Evolutionary conservation across 1,284 basidiomycete genomes (phyloP).

Genomic region (Caloboletus inedulis): DNA sequence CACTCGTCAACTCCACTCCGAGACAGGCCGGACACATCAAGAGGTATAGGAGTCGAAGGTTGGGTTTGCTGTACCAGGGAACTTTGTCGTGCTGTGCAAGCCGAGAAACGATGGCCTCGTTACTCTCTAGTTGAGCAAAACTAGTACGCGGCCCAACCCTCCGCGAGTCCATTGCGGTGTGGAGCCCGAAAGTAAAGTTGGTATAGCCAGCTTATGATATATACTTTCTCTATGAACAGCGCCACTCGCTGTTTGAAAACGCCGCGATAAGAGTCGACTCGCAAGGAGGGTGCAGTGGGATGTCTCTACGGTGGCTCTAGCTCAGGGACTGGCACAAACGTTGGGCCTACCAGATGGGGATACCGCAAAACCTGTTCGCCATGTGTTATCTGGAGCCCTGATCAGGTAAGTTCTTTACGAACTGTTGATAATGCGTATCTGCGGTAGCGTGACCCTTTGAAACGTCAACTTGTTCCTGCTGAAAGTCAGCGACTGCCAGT

Average conservation of each 20-base stretch:
- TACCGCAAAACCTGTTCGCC: too few species aligned
- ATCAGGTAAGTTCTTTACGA: too few species aligned
- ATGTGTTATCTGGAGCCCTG: too few species aligned
- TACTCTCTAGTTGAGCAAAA: not conserved
- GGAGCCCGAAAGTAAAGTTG: not conserved
- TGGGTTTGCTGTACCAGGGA: conserved; percentile 57
- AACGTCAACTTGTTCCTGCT: not conserved
- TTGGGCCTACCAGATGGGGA: not conserved
- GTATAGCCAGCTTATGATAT: too few species aligned
- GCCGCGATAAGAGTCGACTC: not conserved
- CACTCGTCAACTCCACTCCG: conserved; percentile 60
- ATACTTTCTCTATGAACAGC: not conserved
- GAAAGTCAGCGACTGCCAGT: not conserved
- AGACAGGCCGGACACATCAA: conserved; percentile 57
- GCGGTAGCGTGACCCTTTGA: not conserved
- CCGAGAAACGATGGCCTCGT: conserved; percentile 42
- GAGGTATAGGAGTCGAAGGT: conserved; percentile 33
- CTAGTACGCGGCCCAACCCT: not conserved
- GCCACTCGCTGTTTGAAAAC: too few species aligned
- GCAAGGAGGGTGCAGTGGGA: not conserved
- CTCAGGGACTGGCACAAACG: not conserved
- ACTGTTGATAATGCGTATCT: not conserved
- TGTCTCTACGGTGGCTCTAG: too few species aligned
- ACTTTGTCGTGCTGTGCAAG: conserved; percentile 46
- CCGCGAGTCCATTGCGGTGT: conserved; percentile 4